Evolutionary conservation across 495 filamentous ascomycete species (phyloP).

Genomic region (Mycothermus thermophilus): DNA sequence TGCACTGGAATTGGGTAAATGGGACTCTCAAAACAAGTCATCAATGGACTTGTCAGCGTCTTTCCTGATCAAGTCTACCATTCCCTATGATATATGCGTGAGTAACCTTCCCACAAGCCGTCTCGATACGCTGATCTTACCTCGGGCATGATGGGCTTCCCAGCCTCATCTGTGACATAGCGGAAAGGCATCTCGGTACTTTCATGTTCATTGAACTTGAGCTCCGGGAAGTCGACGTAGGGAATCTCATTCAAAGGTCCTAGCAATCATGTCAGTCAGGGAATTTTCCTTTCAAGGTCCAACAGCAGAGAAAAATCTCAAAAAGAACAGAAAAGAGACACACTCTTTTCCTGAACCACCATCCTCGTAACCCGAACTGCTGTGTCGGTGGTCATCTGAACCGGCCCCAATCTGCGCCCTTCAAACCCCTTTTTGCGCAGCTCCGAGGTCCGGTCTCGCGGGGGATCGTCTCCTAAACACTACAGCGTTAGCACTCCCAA

Average conservation of each 20-base stretch:
- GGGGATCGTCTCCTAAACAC: slow-evolving; percentile 85
- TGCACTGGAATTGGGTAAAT: too few species aligned
- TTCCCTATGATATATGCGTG: slow-evolving; percentile 50
- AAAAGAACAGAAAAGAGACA: slow-evolving; percentile 6
- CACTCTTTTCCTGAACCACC: slow-evolving; percentile 72
- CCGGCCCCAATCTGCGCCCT: slow-evolving; percentile 75
- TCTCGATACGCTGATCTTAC: too few species aligned
- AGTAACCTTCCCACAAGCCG: too few species aligned
- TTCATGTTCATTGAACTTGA: slow-evolving; percentile 80
- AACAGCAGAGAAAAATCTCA: too few species aligned
- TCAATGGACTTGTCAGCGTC: slow-evolving; percentile 85
- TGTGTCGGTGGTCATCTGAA: slow-evolving; percentile 98
- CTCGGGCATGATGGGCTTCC: slow-evolving; percentile 76
- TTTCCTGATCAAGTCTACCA: slow-evolving; percentile 85
- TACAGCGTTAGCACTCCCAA: neutral
- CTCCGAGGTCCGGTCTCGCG: slow-evolving; percentile 80
- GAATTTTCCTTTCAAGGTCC: neutral
- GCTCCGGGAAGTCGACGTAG: slow-evolving; percentile 76
- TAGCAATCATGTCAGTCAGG: slow-evolving; percentile 21
- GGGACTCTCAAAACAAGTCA: slow-evolving; percentile 61
- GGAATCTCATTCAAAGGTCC: slow-evolving; percentile 60
- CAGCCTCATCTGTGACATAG: slow-evolving; percentile 65
- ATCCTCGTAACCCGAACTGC: slow-evolving; percentile 86
- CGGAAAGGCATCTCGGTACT: slow-evolving; percentile 95
- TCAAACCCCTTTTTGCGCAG: slow-evolving; percentile 82